These are phyloP conservation scores for Suillus ampliporus DNA, from an alignment of 768 basidiomycete genomes.

Conservation along the genomic window DNA sequence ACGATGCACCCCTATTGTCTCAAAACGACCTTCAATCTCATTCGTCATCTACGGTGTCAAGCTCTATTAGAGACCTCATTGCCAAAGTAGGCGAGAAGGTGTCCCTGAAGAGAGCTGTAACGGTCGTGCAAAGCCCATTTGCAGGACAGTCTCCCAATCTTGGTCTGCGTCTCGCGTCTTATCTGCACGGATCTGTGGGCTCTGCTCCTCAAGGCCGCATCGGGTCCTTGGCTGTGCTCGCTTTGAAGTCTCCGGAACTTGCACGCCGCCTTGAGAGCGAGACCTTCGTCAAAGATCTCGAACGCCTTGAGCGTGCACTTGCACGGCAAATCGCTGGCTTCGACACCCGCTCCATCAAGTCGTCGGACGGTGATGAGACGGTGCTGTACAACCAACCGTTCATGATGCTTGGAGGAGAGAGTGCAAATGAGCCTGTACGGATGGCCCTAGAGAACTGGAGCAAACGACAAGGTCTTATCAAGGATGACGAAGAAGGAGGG, in stretches of 20 bases:
- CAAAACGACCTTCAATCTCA: slow-evolving; percentile 34
- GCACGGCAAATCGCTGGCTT: slow-evolving; percentile 88
- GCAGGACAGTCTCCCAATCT: slow-evolving; percentile 37
- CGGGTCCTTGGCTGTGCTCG: slow-evolving; percentile 61
- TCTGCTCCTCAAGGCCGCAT: slow-evolving; percentile 62
- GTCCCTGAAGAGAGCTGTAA: slow-evolving; percentile 62
- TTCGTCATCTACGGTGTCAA: slow-evolving; percentile 55
- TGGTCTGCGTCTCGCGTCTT: slow-evolving; percentile 57
- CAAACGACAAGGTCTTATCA: slow-evolving; percentile 48
- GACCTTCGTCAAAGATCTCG: slow-evolving; percentile 60
- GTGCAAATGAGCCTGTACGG: slow-evolving; percentile 39
- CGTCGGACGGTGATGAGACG: slow-evolving; percentile 46
- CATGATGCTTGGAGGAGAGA: slow-evolving; percentile 70
- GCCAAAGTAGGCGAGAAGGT: slow-evolving; percentile 85
- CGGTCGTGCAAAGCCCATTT: slow-evolving; percentile 45
- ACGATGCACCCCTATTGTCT: slow-evolving; percentile 73
- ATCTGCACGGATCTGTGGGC: slow-evolving; percentile 62
- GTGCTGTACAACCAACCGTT: slow-evolving; percentile 77
- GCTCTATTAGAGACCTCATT: slow-evolving; percentile 71
- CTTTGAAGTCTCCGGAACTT: slow-evolving; percentile 55
- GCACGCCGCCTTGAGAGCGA: slow-evolving; percentile 48
- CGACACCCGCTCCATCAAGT: slow-evolving; percentile 60
- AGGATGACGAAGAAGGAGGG: slow-evolving; percentile 36
- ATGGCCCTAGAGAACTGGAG: slow-evolving; percentile 58
- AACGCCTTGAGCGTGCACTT: slow-evolving; percentile 72